A percentile compares a stretch with the other conserved stretches of the same genome.
phyloP scores from a whole-genome alignment of 192 early-diverging fungal genomes.

The Dimargaris xerosporica region DNA sequence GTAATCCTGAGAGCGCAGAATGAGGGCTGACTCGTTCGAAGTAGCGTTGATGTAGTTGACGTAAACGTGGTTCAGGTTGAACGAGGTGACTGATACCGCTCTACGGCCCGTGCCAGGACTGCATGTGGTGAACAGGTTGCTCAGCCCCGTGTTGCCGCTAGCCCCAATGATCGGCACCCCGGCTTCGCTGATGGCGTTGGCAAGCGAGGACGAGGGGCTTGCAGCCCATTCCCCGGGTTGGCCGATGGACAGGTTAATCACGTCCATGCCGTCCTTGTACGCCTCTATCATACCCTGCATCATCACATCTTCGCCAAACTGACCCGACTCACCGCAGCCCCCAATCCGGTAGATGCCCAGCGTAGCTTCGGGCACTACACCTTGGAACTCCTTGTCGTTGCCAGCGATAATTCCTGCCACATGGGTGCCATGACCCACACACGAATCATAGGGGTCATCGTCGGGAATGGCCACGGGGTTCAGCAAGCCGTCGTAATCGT shows the following conservation, averaged over 20 bases:
- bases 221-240: constrained; percentile 7
- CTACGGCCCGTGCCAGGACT: neutral
- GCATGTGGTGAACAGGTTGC: neutral
- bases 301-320: constrained; percentile 5
- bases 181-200: neutral
- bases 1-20: neutral
- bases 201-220: neutral
- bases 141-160: constrained; percentile 6
- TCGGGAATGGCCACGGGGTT: constrained; percentile 17
- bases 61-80: neutral
- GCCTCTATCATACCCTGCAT: constrained; percentile 7
- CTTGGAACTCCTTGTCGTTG: constrained; percentile 25
- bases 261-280: constrained; percentile 10
- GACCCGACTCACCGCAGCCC: constrained; percentile 23
- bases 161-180: neutral
- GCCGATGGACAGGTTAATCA: constrained; percentile 12
- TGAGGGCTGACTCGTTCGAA: neutral
- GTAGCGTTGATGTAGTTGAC: neutral
- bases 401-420: constrained; percentile 45
- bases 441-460: constrained; percentile 35
- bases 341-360: constrained; percentile 51
- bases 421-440: constrained; percentile 53
- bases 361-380: constrained; percentile 49
- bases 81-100: neutral
- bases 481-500: constrained; percentile 20